Conservation (phyloP, 495 filamentous ascomycete species). For the Xylaria castorea region DNA sequence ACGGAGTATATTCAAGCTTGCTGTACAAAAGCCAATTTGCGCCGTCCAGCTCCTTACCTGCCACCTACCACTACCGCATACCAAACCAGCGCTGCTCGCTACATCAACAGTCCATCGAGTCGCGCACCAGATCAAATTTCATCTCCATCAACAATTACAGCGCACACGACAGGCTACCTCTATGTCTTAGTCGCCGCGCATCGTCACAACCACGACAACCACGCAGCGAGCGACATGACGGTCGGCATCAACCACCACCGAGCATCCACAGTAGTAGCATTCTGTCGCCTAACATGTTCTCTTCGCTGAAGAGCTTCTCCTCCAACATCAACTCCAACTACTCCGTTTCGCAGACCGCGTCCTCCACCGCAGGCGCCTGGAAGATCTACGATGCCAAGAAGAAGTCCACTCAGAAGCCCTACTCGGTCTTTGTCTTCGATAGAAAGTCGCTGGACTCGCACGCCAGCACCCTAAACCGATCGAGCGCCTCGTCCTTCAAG, state of each 20-base stretch:
- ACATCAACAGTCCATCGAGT: background rate
- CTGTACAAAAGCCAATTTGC: background rate
- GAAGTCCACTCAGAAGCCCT: constrained; percentile 84
- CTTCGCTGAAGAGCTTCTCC: constrained; percentile 87
- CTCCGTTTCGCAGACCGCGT: constrained; percentile 70
- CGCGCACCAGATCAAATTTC: background rate
- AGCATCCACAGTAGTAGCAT: constrained; percentile 4
- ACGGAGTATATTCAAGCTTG: background rate
- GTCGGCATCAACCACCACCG: constrained; percentile 31
- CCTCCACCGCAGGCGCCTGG: constrained; percentile 85
- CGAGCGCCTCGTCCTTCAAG: constrained; percentile 70
- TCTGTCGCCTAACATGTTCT: constrained; percentile 72
- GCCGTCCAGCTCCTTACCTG: background rate
- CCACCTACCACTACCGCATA: background rate
- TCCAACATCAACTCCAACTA: constrained; percentile 91
- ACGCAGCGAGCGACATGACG: constrained; percentile 36
- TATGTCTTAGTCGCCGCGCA: background rate
- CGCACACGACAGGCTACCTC: background rate
- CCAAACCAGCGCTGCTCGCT: background rate
- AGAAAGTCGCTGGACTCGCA: constrained; percentile 79
- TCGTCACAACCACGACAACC: background rate
- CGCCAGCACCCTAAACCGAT: constrained; percentile 59
- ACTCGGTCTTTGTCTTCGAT: constrained; percentile 95
- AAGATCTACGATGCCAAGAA: constrained; percentile 97
- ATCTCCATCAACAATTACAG: no score